These are phyloP conservation scores for Obba rivulosa DNA, from an alignment of 768 basidiomycete genomes.

Conservation along the genomic window DNA sequence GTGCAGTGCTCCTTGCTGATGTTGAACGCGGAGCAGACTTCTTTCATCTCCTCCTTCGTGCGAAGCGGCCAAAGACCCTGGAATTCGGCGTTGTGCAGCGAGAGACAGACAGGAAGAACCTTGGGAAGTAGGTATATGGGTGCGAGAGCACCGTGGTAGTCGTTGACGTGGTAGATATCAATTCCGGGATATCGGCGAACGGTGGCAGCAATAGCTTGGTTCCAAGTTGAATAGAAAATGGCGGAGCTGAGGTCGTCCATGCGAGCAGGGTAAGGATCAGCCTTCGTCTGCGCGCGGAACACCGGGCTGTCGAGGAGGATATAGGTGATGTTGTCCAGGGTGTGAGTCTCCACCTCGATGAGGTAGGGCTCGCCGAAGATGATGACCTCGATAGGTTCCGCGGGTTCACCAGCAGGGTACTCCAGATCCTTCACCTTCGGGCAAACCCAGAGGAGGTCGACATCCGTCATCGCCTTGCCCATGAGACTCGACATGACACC, in stretches of 20 bases:
- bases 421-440: slow-evolving; percentile 95
- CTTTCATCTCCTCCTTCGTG: slow-evolving; percentile 98
- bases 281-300: slow-evolving; percentile 93
- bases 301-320: slow-evolving; percentile 93
- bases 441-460: slow-evolving; percentile 89
- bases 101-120: slow-evolving; percentile 84
- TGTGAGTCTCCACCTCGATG: slow-evolving; percentile 92
- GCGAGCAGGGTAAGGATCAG: slow-evolving; percentile 92
- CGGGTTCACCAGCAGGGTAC: slow-evolving; percentile 86
- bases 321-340: slow-evolving; percentile 92
- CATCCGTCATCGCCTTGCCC: slow-evolving; percentile 98
- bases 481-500: slow-evolving; percentile 98
- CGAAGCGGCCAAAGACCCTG: slow-evolving; percentile 95
- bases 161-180: slow-evolving; percentile 93
- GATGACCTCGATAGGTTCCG: slow-evolving; percentile 92
- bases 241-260: slow-evolving; percentile 97
- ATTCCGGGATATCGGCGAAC: slow-evolving; percentile 82
- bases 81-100: slow-evolving; percentile 96
- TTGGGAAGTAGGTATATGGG: slow-evolving; percentile 90
- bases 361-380: slow-evolving; percentile 95
- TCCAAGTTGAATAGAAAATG: slow-evolving; percentile 98
- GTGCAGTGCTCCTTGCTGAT: slow-evolving; percentile 94
- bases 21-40: slow-evolving; percentile 97
- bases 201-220: slow-evolving; percentile 91
- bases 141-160: slow-evolving; percentile 91